Percentiles rank a stretch among this genome's conserved stretches.
Conservation (phyloP, 1,139 yeast species). For the Diutina siamensis region DNA sequence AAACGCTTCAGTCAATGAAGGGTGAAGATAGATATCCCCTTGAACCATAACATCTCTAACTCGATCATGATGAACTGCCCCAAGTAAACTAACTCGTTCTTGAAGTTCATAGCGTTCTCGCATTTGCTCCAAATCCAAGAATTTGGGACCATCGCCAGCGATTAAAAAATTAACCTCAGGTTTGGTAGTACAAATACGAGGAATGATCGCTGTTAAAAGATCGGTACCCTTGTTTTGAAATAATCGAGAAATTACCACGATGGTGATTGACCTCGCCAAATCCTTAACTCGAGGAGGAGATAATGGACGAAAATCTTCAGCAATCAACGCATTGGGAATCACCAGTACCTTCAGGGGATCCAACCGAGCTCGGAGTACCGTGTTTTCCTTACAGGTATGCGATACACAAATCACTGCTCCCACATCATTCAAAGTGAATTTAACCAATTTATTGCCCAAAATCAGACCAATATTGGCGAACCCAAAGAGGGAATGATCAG, state of each 20-base stretch:
- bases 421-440: slow-evolving; percentile 74
- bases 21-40: slow-evolving; percentile 91
- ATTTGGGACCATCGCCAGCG: slow-evolving; percentile 97
- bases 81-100: slow-evolving; percentile 76
- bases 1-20: slow-evolving; percentile 93
- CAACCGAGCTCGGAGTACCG: slow-evolving; percentile 75
- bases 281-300: slow-evolving; percentile 2
- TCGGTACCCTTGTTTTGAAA: slow-evolving; percentile 98
- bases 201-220: slow-evolving; percentile 73
- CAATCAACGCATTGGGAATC: slow-evolving; percentile 91
- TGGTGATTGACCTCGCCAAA: slow-evolving; percentile 39
- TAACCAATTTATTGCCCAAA: slow-evolving; percentile 74
- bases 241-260: slow-evolving; percentile 82
- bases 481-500: slow-evolving; percentile 94
- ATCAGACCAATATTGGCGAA: slow-evolving; percentile 81
- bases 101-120: slow-evolving; percentile 78
- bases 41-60: slow-evolving; percentile 88
- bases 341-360: slow-evolving; percentile 76
- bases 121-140: slow-evolving; percentile 89
- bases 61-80: slow-evolving; percentile 84
- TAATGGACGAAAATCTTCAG: slow-evolving; percentile 64
- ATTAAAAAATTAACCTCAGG: slow-evolving; percentile 65
- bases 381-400: slow-evolving; percentile 93
- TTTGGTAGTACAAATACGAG: slow-evolving; percentile 59
- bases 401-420: slow-evolving; percentile 94